Base-by-base conservation (phyloP, 306 rosid genomes). In the Casuarina equisetifolia region DNA sequence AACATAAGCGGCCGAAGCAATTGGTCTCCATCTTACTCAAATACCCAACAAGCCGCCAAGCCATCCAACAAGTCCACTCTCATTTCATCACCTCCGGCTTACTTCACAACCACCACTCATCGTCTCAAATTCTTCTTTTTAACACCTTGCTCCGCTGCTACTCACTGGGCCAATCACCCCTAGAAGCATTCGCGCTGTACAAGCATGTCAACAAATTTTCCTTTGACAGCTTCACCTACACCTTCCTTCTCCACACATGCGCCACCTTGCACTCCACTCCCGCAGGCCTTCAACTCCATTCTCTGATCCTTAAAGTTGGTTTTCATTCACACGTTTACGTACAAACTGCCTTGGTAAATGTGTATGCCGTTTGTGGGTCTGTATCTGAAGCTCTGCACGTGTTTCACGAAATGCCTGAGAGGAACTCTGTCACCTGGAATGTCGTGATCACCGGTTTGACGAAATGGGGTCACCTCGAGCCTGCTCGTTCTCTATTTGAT, bases 341-440 rank as follows among this genome's bases (percentile, higher is more conserved):
- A 39, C 89, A 87, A 78, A 92, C 95, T 74, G 88, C 93, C 72
- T 46, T 90, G 85, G 73, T 86, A 1, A 77, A 76, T 2, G 43
- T 85, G 87, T 90, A 84, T 76, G 80, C 87, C 0, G 69, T 63
- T 20, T 84, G 83, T 69, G 94, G 94, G 16, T 78, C 78, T 50
- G 69, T 91, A 46, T 46, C 75, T 50, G 80, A 80, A 2, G 94
- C 97, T 0, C 61, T 68, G 1, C 72, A 82, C 12, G 84, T 90
- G 88, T 91, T 91, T 45, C 58, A 84, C 1, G 82, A 86, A 79
- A 91, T 90, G 90, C 87, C 90, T 9, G 74, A 82, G 0, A 84
- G 85, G 73, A 91, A 57, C 75, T 52, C 54, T 2, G 90, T 91
- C 43, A 86, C 87, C n/a, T 92, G 97, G 91, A 92, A 92, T 84